Evolutionary conservation across 192 early-diverging fungal species (phyloP), one percentile per base, ranked within the genome.

Genomic region (Backusella mclennaniae): DNA sequence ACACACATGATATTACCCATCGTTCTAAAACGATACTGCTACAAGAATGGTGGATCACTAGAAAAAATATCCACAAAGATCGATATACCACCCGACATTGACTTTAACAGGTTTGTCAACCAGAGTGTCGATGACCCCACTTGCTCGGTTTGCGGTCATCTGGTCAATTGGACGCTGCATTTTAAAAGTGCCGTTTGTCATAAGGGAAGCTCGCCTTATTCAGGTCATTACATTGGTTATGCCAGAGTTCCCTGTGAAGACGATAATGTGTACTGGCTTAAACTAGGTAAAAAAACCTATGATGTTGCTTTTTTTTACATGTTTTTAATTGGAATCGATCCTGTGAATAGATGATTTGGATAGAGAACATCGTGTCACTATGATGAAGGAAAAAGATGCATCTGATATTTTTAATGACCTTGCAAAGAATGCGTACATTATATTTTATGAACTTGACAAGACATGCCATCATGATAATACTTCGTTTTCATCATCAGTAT

Each of bases 1-100:
- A 83, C 84, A 44, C 83, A 84, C 31, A 76, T 93, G 72, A 87
- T 93, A n/a, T 56, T 93, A 36, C 90, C 91, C 1, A 80, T 93
- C 69, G 88, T 92, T 12, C 56, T 93, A 69, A 93, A 93, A 76
- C 84, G 92, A n/a, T 93, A 93, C 67, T 78, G 77, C 1, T 84
- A 84, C 33, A 86, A 89, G 75, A 44, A 66, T 23, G 83, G 80
- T 39, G 70, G 56, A 1, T 59, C 53, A 1, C 80, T 84, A 39
- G 77, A 72, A 6, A 85, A 89, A 66, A 82, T 86, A 44, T 73
- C 73, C 2, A 84, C 85, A 4, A 84, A 83, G 8, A 86, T 93
- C 15, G 79, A 85, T 21, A 84, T 87, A 46, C 92, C 92, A 2
- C 69, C 77, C 0, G 75, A 72, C 26, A 84, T 89, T 35, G 83